These are phyloP conservation scores for Rauvolfia tetraphylla DNA, from an alignment of 257 asterid species.

Conservation along the genomic window DNA sequence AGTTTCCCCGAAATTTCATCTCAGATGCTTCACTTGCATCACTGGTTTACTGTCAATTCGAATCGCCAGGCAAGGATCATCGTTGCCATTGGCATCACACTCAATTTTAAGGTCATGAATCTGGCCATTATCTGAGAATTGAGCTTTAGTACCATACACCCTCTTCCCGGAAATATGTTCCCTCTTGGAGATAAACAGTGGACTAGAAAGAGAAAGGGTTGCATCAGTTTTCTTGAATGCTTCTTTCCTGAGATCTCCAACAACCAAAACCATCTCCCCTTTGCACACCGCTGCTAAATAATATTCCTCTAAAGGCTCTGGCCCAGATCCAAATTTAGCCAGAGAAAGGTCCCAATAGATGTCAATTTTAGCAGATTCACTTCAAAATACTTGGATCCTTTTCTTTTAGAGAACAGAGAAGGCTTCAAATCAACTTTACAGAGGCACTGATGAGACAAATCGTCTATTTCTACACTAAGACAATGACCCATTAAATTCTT, in stretches of 20 bases:
- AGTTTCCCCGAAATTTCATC: slow-evolving; percentile 82
- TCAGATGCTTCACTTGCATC: slow-evolving; percentile 69
- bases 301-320: slow-evolving; percentile 82
- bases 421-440: slow-evolving; percentile 85
- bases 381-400: slow-evolving; percentile 65
- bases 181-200: slow-evolving; percentile 61
- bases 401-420: slow-evolving; percentile 75
- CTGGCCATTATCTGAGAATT: slow-evolving; percentile 59
- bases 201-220: slow-evolving; percentile 33
- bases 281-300: slow-evolving; percentile 59
- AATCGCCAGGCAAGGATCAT: slow-evolving; percentile 59
- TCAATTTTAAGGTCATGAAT: slow-evolving; percentile 76
- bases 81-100: slow-evolving; percentile 42
- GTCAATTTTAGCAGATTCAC: slow-evolving; percentile 54
- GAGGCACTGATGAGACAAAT: slow-evolving; percentile 67
- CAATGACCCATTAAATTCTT: slow-evolving; percentile 89
- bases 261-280: slow-evolving; percentile 58
- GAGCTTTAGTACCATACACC: slow-evolving; percentile 61
- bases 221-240: slow-evolving; percentile 74
- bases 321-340: slow-evolving; percentile 81
- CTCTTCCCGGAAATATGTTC: slow-evolving; percentile 73
- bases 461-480: slow-evolving; percentile 73
- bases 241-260: slow-evolving; percentile 83
- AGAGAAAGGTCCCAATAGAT: slow-evolving; percentile 74
- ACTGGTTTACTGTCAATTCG: slow-evolving; percentile 61